These are phyloP conservation scores for Haplosporangium sp. DNA, from an alignment of 371 early-diverging fungal species.

Conservation along the genomic window DNA sequence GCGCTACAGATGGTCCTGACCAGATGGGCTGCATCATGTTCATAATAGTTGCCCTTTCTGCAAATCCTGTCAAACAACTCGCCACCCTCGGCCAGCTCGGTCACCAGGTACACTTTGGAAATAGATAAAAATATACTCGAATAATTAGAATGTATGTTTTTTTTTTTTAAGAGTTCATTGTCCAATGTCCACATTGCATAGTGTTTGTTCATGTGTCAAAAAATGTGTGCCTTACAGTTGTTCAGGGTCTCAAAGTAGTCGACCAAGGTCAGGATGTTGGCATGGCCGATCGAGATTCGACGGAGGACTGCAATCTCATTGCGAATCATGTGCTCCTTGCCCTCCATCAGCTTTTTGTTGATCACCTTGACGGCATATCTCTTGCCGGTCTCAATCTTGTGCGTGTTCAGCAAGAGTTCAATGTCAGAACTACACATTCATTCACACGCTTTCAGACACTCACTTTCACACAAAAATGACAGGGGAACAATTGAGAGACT, in stretches of 20 bases:
- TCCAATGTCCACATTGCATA: neutral
- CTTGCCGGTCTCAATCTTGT: conserved; percentile 85
- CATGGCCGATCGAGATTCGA: conserved; percentile 86
- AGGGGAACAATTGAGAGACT: conserved; percentile 4
- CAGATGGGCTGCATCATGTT: conserved; percentile 89
- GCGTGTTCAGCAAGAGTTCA: neutral
- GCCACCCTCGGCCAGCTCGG: conserved; percentile 90
- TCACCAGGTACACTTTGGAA: conserved; percentile 85
- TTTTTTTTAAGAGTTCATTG: neutral
- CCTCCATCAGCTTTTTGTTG: conserved; percentile 89
- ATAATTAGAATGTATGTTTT: too few species aligned
- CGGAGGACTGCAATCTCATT: conserved; percentile 91
- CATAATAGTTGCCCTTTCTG: conserved; percentile 83
- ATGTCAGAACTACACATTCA: too few species aligned
- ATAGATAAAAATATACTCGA: neutral
- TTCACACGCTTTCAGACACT: too few species aligned
- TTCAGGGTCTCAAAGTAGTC: conserved; percentile 95
- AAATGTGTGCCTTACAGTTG: conserved; percentile 69
- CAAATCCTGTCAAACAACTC: conserved; percentile 93
- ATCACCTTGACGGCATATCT: conserved; percentile 93
- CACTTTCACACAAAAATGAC: too few species aligned
- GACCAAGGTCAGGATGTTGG: conserved; percentile 85
- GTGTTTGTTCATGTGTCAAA: too few species aligned
- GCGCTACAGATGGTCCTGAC: conserved; percentile 80
- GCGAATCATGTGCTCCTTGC: conserved; percentile 89